These are phyloP conservation scores for Lactuca sativa DNA, from an alignment of 129 eudicot genomes.

Conservation along the genomic window DNA sequence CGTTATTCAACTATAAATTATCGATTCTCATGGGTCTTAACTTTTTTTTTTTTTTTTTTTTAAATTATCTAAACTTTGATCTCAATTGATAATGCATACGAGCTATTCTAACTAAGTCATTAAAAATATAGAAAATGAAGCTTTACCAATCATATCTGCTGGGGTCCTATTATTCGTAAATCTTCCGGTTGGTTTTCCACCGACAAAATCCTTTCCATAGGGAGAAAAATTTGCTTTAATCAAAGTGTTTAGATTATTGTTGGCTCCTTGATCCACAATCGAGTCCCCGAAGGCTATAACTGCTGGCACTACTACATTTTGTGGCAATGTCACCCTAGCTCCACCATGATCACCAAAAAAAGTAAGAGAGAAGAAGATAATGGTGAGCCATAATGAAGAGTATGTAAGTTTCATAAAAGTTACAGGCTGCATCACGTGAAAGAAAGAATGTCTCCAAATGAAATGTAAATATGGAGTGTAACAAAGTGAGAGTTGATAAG, in stretches of 20 bases:
- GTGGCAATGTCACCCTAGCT: conserved; percentile 31
- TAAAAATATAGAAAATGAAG: neutral
- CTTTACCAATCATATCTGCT: conserved; percentile 45
- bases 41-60: too few relatives aligned
- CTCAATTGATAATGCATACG: too few relatives aligned
- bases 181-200: conserved; percentile 63
- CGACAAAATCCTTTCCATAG: conserved; percentile 58
- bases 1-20: too few relatives aligned
- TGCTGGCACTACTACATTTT: conserved; percentile 38
- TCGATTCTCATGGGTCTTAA: too few relatives aligned
- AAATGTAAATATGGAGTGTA: neutral
- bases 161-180: conserved; percentile 56
- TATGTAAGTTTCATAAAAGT: neutral
- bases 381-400: neutral
- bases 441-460: neutral
- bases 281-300: conserved; percentile 66
- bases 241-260: conserved; percentile 35
- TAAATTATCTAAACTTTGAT: too few relatives aligned
- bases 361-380: neutral
- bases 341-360: neutral
- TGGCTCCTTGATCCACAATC: conserved; percentile 57
- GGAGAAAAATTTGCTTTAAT: neutral
- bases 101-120: neutral
- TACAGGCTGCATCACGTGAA: neutral
- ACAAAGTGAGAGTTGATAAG: neutral